phyloP scores from a whole-genome alignment of 2,329 filamentous ascomycete genomes.

The Alternaria gaisen region DNA sequence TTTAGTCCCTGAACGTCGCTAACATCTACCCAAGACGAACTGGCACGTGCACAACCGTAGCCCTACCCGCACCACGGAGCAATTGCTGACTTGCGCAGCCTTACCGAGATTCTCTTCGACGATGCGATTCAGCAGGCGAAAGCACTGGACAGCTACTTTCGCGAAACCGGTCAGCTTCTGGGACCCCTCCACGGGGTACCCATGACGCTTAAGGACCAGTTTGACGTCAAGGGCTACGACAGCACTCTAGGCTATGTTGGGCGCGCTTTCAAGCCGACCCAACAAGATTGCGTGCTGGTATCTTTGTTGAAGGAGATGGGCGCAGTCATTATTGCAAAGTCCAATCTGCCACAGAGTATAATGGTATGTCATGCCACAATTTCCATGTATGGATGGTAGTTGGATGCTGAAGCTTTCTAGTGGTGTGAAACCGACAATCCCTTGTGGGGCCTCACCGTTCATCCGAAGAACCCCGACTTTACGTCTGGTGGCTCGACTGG shows the following conservation, averaged over 20 bases:
- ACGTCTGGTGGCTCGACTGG: slow-evolving; percentile 67
- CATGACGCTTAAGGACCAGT: slow-evolving; percentile 60
- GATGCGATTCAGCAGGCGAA: slow-evolving; percentile 53
- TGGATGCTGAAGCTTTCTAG: slow-evolving; percentile 51
- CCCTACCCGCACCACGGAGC: slow-evolving; percentile 46
- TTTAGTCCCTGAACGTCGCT: slow-evolving; percentile 15
- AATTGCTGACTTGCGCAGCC: slow-evolving; percentile 45
- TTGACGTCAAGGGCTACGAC: slow-evolving; percentile 59
- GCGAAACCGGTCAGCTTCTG: slow-evolving; percentile 46
- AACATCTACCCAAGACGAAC: slow-evolving; percentile 53
- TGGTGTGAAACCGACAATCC: slow-evolving; percentile 69
- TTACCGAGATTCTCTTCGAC: slow-evolving; percentile 60
- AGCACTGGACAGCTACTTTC: slow-evolving; percentile 53
- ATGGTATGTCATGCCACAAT: slow-evolving; percentile 51
- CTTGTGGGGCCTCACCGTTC: slow-evolving; percentile 66
- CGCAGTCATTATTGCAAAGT: slow-evolving; percentile 59
- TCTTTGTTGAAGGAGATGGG: slow-evolving; percentile 65
- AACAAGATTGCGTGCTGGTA: slow-evolving; percentile 61
- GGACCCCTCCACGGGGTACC: slow-evolving; percentile 60
- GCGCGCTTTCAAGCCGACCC: slow-evolving; percentile 64
- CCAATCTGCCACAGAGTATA: slow-evolving; percentile 66
- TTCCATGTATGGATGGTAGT: not conserved
- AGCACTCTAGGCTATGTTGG: slow-evolving; percentile 68
- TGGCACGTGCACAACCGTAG: slow-evolving; percentile 55
- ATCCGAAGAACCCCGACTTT: slow-evolving; percentile 65